Evolutionary conservation across 1,139 yeast genomes (phyloP).

Genomic region (Candida freyschussii): DNA sequence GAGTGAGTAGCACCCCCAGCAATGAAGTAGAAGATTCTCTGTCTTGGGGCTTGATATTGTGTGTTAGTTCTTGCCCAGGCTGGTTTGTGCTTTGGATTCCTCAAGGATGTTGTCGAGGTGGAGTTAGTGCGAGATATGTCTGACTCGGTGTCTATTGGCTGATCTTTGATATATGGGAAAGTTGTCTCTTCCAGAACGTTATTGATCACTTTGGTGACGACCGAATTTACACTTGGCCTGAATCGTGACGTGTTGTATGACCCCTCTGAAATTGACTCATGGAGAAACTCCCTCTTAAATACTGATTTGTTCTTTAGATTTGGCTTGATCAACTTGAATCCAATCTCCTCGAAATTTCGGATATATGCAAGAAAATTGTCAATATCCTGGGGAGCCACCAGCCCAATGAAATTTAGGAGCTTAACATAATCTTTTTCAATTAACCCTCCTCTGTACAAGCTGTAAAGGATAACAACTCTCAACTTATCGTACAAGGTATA

Average conservation of each 20-base stretch:
- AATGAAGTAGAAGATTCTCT: constrained; percentile 71
- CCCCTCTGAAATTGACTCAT: constrained; percentile 53
- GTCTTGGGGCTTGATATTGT: constrained; percentile 46
- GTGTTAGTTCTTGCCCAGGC: constrained; percentile 67
- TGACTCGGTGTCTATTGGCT: constrained; percentile 48
- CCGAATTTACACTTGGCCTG: constrained; percentile 62
- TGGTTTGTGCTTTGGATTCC: constrained; percentile 75
- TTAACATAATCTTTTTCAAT: constrained; percentile 70
- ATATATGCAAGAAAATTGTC: constrained; percentile 49
- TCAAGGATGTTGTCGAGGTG: constrained; percentile 42
- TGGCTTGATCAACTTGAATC: constrained; percentile 59
- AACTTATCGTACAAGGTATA: constrained; percentile 60
- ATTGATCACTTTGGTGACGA: constrained; percentile 41
- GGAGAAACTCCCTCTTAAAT: constrained; percentile 46
- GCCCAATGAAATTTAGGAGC: constrained; percentile 63
- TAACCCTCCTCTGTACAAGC: constrained; percentile 80
- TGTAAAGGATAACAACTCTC: constrained; percentile 72
- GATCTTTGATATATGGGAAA: constrained; percentile 77
- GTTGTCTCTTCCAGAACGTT: constrained; percentile 42
- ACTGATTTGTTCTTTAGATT: constrained; percentile 33
- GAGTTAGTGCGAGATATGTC: constrained; percentile 29
- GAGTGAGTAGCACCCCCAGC: constrained; percentile 90
- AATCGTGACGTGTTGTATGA: constrained; percentile 75
- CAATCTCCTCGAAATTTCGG: constrained; percentile 60
- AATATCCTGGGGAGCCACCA: constrained; percentile 50